Evolutionary conservation across 2,329 filamentous ascomycete species (phyloP).

Genomic region (Aspergillus novofumigatus): DNA sequence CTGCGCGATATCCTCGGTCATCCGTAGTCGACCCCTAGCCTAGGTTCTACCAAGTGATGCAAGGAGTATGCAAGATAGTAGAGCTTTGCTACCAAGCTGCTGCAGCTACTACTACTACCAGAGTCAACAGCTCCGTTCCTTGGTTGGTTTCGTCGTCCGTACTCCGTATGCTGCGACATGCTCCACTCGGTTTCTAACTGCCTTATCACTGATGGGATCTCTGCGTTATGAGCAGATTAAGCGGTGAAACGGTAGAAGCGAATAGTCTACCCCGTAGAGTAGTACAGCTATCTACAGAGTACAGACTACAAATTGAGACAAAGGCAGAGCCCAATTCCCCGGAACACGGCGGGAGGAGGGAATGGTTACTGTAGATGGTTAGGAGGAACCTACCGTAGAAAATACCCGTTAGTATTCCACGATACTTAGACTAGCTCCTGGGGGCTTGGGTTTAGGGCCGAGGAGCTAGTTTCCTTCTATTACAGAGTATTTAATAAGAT

Average conservation of each 20-base stretch:
- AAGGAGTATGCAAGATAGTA: constrained; percentile 19
- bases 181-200: not conserved
- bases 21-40: not conserved
- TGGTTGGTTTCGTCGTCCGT: not conserved
- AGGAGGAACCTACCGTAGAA: too few relatives aligned
- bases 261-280: constrained; percentile 9
- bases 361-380: constrained; percentile 1
- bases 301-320: not conserved
- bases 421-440: not conserved
- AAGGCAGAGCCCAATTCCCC: constrained; percentile 18
- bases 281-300: not conserved
- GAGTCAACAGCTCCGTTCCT: not conserved
- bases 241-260: constrained; percentile 23
- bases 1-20: too few relatives aligned
- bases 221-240: constrained; percentile 12
- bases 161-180: not conserved
- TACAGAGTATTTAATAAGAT: not conserved
- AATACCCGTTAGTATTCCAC: not conserved
- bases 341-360: constrained; percentile 21
- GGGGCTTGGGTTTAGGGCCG: not conserved
- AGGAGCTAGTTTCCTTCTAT: not conserved
- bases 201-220: constrained; percentile 19
- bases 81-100: constrained; percentile 14
- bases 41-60: not conserved
- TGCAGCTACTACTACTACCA: constrained; percentile 8